phyloP scores from a whole-genome alignment of 805 yeast species.

The Candida railenensis region DNA sequence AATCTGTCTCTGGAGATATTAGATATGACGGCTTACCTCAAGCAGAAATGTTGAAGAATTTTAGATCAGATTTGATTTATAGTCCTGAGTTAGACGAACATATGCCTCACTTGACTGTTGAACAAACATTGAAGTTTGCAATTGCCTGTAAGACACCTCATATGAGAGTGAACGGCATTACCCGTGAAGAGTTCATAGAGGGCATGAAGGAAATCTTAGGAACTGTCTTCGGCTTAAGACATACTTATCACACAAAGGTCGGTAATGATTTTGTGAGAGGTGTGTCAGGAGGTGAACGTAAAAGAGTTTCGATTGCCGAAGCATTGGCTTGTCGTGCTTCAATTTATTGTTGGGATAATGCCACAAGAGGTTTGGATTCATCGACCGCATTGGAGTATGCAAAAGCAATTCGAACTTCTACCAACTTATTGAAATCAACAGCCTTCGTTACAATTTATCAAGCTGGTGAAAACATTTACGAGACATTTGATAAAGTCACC shows the following conservation, averaged over 20 bases:
- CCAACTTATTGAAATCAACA: constrained; percentile 51
- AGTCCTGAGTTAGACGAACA: constrained; percentile 68
- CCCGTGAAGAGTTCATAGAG: constrained; percentile 47
- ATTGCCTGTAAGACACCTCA: constrained; percentile 67
- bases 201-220: constrained; percentile 24
- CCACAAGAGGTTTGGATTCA: constrained; percentile 33
- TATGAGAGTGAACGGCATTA: constrained; percentile 45
- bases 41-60: constrained; percentile 56
- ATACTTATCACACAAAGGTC: constrained; percentile 28
- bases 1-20: constrained; percentile 31
- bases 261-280: constrained; percentile 51
- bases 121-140: constrained; percentile 71
- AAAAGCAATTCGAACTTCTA: constrained; percentile 25
- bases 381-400: constrained; percentile 33
- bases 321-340: constrained; percentile 50
- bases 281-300: constrained; percentile 73
- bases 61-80: constrained; percentile 56
- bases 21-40: constrained; percentile 62
- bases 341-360: constrained; percentile 33
- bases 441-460: constrained; percentile 57
- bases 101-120: constrained; percentile 74
- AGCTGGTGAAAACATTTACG: constrained; percentile 29
- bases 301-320: constrained; percentile 71
- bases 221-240: constrained; percentile 30
- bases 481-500: constrained; percentile 30